Evolutionary conservation across 257 asterid genomes (phyloP).

Genomic region (Lycium barbarum): DNA sequence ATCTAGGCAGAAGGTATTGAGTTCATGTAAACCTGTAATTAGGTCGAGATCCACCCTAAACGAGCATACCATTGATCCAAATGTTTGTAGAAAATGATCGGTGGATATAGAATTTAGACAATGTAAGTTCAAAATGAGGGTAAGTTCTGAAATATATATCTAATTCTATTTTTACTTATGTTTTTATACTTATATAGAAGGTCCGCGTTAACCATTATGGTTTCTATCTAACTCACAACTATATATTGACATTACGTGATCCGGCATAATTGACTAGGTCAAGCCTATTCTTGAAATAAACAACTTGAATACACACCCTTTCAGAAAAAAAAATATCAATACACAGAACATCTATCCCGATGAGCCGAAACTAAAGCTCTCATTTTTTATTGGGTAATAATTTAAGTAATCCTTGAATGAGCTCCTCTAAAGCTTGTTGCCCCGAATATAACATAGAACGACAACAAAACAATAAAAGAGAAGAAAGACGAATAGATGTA

Average conservation of each 20-base stretch:
- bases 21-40: too few species aligned
- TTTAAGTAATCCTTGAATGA: background rate
- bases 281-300: too few species aligned
- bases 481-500: background rate
- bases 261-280: background rate
- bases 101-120: background rate
- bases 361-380: too few species aligned
- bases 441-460: too few species aligned
- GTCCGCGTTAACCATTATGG: background rate
- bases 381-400: too few species aligned
- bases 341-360: too few species aligned
- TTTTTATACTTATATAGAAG: background rate
- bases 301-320: background rate
- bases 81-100: background rate
- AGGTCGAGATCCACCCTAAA: background rate
- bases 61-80: background rate
- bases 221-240: background rate
- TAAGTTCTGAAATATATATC: background rate
- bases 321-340: too few species aligned
- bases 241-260: too few species aligned
- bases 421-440: background rate
- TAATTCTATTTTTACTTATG: background rate
- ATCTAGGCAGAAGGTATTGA: background rate
- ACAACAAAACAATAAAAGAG: too few species aligned
- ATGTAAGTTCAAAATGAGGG: background rate